These are phyloP conservation scores for Salvia rosmarinus DNA, from an alignment of 257 asterid genomes.

Conservation along the genomic window DNA sequence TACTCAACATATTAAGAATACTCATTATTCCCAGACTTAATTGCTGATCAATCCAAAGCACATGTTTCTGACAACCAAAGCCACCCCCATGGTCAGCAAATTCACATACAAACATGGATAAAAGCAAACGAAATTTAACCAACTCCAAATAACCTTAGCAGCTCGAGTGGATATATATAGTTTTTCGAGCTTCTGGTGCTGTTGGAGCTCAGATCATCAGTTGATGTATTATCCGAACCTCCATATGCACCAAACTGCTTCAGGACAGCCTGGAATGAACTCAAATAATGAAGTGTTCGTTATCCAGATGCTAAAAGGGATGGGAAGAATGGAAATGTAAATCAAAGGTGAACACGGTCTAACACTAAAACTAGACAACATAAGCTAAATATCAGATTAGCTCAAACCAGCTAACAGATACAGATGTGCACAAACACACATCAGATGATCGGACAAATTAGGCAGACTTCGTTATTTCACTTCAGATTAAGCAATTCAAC, in stretches of 20 bases:
- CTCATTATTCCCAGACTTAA: background rate
- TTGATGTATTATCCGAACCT: slow-evolving; percentile 61
- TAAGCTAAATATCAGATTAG: slow-evolving; percentile 3
- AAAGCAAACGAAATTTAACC: slow-evolving; percentile 5
- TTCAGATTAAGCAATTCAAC: background rate
- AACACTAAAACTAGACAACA: background rate
- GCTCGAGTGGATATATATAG: slow-evolving; percentile 90
- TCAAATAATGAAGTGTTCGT: background rate
- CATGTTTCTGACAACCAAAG: background rate
- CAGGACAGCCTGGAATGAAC: slow-evolving; percentile 72
- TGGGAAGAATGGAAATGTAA: background rate
- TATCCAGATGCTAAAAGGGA: slow-evolving; percentile 17
- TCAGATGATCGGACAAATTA: slow-evolving; percentile 8
- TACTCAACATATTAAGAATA: slow-evolving; percentile 1
- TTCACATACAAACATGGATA: background rate
- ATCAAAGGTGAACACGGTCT: background rate
- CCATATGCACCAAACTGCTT: slow-evolving; percentile 96
- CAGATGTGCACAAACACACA: background rate
- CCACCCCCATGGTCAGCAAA: background rate
- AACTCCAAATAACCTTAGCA: slow-evolving; percentile 64
- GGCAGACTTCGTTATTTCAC: background rate
- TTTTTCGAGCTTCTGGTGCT: slow-evolving; percentile 95
- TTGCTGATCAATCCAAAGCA: background rate
- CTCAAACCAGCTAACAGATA: slow-evolving; percentile 11
- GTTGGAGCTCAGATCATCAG: slow-evolving; percentile 84